These are phyloP conservation scores for Westerdykella ornata DNA, from an alignment of 2,329 filamentous ascomycete genomes.

Conservation along the genomic window DNA sequence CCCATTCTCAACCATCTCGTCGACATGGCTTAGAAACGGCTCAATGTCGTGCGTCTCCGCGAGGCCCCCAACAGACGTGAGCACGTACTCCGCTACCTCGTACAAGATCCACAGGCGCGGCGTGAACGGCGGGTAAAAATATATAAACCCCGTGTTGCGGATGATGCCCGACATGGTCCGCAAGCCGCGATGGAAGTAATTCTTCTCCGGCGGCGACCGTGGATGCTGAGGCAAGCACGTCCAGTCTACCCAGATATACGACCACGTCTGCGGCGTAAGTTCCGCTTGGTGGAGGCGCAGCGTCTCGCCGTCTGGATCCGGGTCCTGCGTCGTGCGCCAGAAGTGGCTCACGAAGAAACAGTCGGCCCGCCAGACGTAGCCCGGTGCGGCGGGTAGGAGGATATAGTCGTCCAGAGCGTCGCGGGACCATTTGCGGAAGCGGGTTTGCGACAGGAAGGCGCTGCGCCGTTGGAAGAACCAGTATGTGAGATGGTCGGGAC, in stretches of 20 bases:
- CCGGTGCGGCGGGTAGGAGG: slow-evolving; percentile 13
- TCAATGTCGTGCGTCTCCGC: slow-evolving; percentile 4
- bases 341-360: slow-evolving; percentile 26
- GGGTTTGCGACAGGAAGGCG: slow-evolving; percentile 10
- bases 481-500: slow-evolving; percentile 1
- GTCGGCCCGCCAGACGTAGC: slow-evolving; percentile 12
- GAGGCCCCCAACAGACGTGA: slow-evolving; percentile 5
- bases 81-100: slow-evolving; percentile 9
- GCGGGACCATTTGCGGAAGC: slow-evolving; percentile 9
- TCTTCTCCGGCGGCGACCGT: slow-evolving; percentile 11
- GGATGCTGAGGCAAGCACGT: slow-evolving; percentile 20
- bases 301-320: slow-evolving; percentile 19
- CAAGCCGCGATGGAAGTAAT: slow-evolving; percentile 16
- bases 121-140: slow-evolving; percentile 19
- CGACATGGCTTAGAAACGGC: slow-evolving; percentile 6
- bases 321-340: slow-evolving; percentile 17
- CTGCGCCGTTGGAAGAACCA: slow-evolving; percentile 13
- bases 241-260: slow-evolving; percentile 25
- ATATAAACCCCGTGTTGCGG: slow-evolving; percentile 19
- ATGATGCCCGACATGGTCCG: slow-evolving; percentile 19
- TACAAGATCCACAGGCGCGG: slow-evolving; percentile 23
- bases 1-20: slow-evolving; percentile 7
- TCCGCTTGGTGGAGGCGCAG: slow-evolving; percentile 13
- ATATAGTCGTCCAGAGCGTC: slow-evolving; percentile 14
- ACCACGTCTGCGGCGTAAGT: slow-evolving; percentile 15